A percentile compares a stretch with the other conserved stretches of the same genome.
Evolutionary conservation across 768 basidiomycete genomes (phyloP).

Genomic region (Boletus patriciae): DNA sequence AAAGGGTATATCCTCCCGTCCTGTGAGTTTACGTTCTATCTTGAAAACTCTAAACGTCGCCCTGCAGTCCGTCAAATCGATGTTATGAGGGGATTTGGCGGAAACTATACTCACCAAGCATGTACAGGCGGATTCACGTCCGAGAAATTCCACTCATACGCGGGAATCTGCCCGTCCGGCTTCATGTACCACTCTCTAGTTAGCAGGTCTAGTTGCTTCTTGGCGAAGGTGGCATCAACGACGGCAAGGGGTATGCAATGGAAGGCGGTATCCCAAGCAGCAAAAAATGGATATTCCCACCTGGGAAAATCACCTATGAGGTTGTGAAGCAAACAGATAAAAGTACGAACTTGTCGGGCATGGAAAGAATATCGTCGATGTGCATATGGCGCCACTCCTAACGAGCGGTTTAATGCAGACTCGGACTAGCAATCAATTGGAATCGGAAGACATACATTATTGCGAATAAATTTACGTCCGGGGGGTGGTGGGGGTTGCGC

Average conservation of each 20-base stretch:
- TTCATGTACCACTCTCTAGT: conserved; percentile 99
- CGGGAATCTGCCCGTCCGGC: conserved; percentile 97
- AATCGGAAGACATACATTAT: conserved; percentile 53
- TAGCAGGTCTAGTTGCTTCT: conserved; percentile 94
- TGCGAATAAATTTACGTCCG: conserved; percentile 80
- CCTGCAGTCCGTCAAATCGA: conserved; percentile 42
- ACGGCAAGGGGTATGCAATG: conserved; percentile 97
- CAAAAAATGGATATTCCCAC: conserved; percentile 99
- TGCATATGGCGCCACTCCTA: conserved; percentile 97
- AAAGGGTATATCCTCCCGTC: conserved; percentile 86
- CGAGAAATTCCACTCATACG: conserved; percentile 99
- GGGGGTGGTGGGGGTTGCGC: conserved; percentile 94
- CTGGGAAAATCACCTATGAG: conserved; percentile 35
- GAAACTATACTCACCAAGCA: conserved; percentile 65
- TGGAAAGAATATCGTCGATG: conserved; percentile 92
- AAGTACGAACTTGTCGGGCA: conserved; percentile 89
- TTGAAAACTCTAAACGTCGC: conserved; percentile 99
- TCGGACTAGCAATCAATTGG: neutral
- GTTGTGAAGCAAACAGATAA: neutral
- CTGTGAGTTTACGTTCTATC: conserved; percentile 94
- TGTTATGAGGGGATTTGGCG: neutral
- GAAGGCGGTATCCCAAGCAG: conserved; percentile 98
- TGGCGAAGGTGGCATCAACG: conserved; percentile 93
- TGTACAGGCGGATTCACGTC: conserved; percentile 99
- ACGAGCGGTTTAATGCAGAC: neutral